Evolutionary conservation across 176 grass and related monocot genomes (phyloP).

Genomic region (Oropetium thomaeum): DNA sequence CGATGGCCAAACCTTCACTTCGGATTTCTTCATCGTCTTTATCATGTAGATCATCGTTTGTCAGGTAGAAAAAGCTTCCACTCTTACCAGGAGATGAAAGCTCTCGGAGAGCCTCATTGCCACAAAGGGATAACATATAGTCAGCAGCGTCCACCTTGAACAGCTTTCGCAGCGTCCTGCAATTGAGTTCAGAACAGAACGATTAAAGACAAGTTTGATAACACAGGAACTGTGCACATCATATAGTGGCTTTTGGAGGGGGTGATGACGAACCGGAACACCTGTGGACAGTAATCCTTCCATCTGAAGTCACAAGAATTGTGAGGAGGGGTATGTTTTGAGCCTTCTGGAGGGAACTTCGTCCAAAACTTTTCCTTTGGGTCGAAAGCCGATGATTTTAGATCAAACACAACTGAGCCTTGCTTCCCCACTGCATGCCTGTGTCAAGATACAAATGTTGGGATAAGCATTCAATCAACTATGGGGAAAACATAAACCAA

Average conservation of each 20-base stretch:
- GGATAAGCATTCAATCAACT: background rate
- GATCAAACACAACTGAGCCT: conserved; percentile 60
- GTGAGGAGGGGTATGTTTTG: conserved; percentile 87
- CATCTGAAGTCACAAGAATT: conserved; percentile 96
- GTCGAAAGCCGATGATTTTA: conserved; percentile 91
- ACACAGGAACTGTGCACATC: conserved; percentile 10
- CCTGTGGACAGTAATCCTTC: conserved; percentile 97
- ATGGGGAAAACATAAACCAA: background rate
- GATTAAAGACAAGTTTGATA: conserved; percentile 13
- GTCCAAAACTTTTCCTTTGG: conserved; percentile 96
- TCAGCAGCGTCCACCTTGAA: conserved; percentile 98
- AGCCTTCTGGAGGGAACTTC: conserved; percentile 93
- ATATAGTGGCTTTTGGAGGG: conserved; percentile 22
- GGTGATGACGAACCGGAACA: conserved; percentile 79
- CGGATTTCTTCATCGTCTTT: conserved; percentile 98
- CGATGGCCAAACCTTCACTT: conserved; percentile 84
- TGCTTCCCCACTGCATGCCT: conserved; percentile 96
- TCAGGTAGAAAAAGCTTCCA: conserved; percentile 96
- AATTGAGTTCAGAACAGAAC: conserved; percentile 35
- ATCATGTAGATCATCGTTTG: conserved; percentile 97
- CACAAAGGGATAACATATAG: conserved; percentile 97
- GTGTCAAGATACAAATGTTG: conserved; percentile 31
- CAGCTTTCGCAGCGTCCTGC: conserved; percentile 80
- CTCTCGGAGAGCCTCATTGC: conserved; percentile 80
- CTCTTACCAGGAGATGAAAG: conserved; percentile 98